Conservation (phyloP, 2,329 filamentous ascomycete genomes). For the Fusarium buharicum region DNA sequence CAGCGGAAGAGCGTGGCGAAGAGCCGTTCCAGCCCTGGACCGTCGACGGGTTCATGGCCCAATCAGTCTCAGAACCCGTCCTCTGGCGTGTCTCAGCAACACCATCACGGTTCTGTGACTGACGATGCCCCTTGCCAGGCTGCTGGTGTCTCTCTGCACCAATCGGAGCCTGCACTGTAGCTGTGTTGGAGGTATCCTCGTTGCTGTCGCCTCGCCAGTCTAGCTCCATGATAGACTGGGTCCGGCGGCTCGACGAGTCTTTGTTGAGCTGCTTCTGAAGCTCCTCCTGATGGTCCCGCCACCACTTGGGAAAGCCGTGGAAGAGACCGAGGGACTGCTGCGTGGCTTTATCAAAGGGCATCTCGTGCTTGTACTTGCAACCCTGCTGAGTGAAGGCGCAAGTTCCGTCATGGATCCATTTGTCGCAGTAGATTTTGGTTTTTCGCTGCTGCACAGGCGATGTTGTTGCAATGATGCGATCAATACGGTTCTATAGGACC, state of each 20-base stretch:
- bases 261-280: constrained; percentile 45
- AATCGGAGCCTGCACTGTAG: constrained; percentile 23
- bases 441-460: constrained; percentile 56
- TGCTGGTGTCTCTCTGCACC: constrained; percentile 29
- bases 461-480: constrained; percentile 47
- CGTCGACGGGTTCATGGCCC: constrained; percentile 17
- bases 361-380: constrained; percentile 90
- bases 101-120: constrained; percentile 33
- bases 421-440: constrained; percentile 82
- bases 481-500: constrained; percentile 48
- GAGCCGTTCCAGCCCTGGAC: constrained; percentile 26
- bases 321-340: constrained; percentile 77
- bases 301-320: constrained; percentile 70
- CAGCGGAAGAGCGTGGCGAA: constrained; percentile 22
- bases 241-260: not conserved
- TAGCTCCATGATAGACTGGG: constrained; percentile 9
- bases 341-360: constrained; percentile 75
- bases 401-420: constrained; percentile 87
- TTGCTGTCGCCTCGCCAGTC: constrained; percentile 28
- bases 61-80: constrained; percentile 44
- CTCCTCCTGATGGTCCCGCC: constrained; percentile 64
- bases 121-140: constrained; percentile 3
- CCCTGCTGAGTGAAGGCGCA: constrained; percentile 89
- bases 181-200: constrained; percentile 7
- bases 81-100: constrained; percentile 48